phyloP scores from a whole-genome alignment of 1,139 yeast species.

The Scheffersomyces quercinus region DNA sequence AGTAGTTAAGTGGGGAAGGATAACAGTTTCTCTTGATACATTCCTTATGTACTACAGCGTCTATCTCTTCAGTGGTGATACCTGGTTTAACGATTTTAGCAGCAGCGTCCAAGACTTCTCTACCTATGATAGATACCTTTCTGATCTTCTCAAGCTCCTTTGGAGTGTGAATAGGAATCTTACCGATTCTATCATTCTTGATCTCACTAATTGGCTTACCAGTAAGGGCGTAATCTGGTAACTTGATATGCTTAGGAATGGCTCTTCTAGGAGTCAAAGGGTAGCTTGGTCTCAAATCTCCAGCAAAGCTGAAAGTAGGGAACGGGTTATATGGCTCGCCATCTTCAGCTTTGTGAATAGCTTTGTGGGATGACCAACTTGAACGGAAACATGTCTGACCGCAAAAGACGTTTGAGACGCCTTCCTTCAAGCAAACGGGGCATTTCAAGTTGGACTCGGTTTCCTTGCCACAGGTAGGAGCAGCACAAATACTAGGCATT shows the following conservation, averaged over 20 bases:
- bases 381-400: slow-evolving; percentile 81
- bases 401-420: slow-evolving; percentile 67
- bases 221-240: slow-evolving; percentile 82
- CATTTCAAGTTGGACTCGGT: slow-evolving; percentile 80
- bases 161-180: slow-evolving; percentile 59
- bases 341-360: slow-evolving; percentile 46
- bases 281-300: slow-evolving; percentile 72
- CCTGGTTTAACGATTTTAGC: slow-evolving; percentile 87
- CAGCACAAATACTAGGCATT: slow-evolving; percentile 51
- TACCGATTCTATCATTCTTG: slow-evolving; percentile 65
- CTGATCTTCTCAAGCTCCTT: slow-evolving; percentile 76
- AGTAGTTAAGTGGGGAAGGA: slow-evolving; percentile 95
- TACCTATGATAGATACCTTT: slow-evolving; percentile 69
- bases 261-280: slow-evolving; percentile 74
- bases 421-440: slow-evolving; percentile 85
- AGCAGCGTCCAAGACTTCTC: slow-evolving; percentile 85
- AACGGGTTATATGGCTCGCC: slow-evolving; percentile 78
- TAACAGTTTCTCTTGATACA: slow-evolving; percentile 87
- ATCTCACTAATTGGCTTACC: slow-evolving; percentile 85
- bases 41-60: slow-evolving; percentile 81
- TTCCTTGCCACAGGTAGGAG: slow-evolving; percentile 81
- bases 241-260: slow-evolving; percentile 68
- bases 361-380: slow-evolving; percentile 63
- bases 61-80: slow-evolving; percentile 90
- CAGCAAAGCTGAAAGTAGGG: slow-evolving; percentile 74